phyloP scores from a whole-genome alignment of 78 protist genomes.

The Dictyostelium brefeldianum region DNA sequence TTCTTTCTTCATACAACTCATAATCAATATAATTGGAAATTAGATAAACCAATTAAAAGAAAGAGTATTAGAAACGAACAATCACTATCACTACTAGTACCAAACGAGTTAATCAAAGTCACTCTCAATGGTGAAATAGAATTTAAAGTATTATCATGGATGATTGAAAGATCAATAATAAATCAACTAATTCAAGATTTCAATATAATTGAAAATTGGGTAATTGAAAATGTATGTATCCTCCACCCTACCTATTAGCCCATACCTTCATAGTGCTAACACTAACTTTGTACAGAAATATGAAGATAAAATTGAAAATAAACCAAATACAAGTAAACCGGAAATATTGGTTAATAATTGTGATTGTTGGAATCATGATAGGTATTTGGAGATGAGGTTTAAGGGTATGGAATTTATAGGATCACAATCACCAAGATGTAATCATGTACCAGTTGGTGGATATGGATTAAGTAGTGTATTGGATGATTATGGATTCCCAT shows the following conservation, averaged over 20 bases:
- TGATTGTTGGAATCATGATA: slow-evolving; percentile 80
- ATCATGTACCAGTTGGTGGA: slow-evolving; percentile 45
- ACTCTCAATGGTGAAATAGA: slow-evolving; percentile 67
- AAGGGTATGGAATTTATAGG: slow-evolving; percentile 37
- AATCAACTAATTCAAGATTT: slow-evolving; percentile 40
- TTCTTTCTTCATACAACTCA: slow-evolving; percentile 74
- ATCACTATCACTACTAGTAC: slow-evolving; percentile 16
- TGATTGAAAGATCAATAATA: slow-evolving; percentile 15
- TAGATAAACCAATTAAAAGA: slow-evolving; percentile 68
- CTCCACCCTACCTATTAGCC: too few species aligned
- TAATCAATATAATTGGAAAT: slow-evolving; percentile 69
- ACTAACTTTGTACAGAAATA: too few species aligned
- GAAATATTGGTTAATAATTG: slow-evolving; percentile 15
- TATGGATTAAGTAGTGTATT: slow-evolving; percentile 28
- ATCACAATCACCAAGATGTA: slow-evolving; percentile 78
- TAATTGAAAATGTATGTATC: slow-evolving; percentile 33
- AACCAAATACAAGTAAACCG: slow-evolving; percentile 38
- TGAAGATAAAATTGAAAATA: slow-evolving; percentile 43
- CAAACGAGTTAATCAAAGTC: slow-evolving; percentile 30
- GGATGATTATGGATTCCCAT: slow-evolving; percentile 76
- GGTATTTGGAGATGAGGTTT: slow-evolving; percentile 67
- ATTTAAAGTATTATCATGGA: slow-evolving; percentile 73
- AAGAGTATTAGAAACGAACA: slow-evolving; percentile 52
- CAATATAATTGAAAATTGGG: slow-evolving; percentile 63
- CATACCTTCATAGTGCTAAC: too few species aligned